Conservation (phyloP, 352 stramenopile genomes). For the Pythium phragmiticola region DNA sequence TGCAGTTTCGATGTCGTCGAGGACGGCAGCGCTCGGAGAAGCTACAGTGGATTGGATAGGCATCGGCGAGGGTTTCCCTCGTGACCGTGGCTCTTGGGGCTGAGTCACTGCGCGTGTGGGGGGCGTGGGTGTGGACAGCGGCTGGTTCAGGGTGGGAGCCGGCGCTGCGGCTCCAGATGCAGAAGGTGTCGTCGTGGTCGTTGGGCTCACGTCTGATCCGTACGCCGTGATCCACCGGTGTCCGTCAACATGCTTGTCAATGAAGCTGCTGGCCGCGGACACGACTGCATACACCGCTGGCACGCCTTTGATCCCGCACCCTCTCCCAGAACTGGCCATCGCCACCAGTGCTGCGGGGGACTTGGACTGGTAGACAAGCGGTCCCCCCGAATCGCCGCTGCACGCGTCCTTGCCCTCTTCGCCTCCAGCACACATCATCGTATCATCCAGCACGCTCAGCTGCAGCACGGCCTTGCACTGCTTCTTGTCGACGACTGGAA, state of each 20-base stretch:
- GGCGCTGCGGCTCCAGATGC: neutral
- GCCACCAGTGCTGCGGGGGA: constrained; percentile 24
- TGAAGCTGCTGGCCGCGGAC: constrained; percentile 29
- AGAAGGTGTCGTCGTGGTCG: neutral
- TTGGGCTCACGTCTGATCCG: neutral
- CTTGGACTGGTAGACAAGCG: constrained; percentile 25
- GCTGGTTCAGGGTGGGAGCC: no score
- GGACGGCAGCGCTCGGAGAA: constrained; percentile 2
- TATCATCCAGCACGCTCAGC: constrained; percentile 11
- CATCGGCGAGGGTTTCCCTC: neutral
- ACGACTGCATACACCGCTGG: constrained; percentile 39
- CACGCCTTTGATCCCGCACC: constrained; percentile 31
- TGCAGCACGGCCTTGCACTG: constrained; percentile 25
- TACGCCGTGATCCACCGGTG: constrained; percentile 29
- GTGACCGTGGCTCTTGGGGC: neutral
- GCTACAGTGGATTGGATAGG: neutral
- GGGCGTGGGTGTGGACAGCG: neutral
- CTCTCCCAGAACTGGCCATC: constrained; percentile 36
- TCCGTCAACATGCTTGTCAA: constrained; percentile 26
- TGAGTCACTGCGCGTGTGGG: neutral
- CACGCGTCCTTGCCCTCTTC: constrained; percentile 38
- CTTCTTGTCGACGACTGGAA: constrained; percentile 29
- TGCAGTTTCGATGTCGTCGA: constrained; percentile 18
- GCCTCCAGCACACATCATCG: constrained; percentile 43
- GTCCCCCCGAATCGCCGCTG: constrained; percentile 40